Base-by-base conservation (phyloP, 495 filamentous ascomycete species). In the Penicillium roqueforti region DNA sequence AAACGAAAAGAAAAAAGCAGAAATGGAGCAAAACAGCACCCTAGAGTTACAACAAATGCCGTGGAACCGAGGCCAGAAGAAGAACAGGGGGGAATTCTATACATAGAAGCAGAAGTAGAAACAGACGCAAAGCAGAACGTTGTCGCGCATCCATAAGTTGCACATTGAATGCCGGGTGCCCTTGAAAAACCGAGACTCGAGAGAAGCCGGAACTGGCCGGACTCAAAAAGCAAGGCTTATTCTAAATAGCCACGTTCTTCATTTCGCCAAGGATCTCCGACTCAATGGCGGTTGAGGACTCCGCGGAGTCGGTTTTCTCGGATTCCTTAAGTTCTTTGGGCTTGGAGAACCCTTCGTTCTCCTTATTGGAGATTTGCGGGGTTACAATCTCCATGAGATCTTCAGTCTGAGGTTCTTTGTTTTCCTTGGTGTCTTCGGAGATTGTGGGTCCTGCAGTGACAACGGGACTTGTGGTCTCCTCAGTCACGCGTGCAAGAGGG, bases 171-270 rank as follows among this genome's bases (percentile, higher is more conserved):
- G 62, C 61, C 62, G 59, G 50, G 52, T 64, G 57, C 60, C 61
- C 60, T 60, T 58, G 51, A 65, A 56, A 59, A 55, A 38, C 23
- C 47, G 44, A 54, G 51, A 56, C 47, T 22, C 25, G 16, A 59
- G 19, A 47, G 47, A 42, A 31, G 53, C 57, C 50, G 53, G n/a
- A 25, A 54, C 56, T 52, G 34, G 13, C 19, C 53, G 19, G 25
- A 41, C 29, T n/a, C 41, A 45, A 50, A 40, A 40, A 34, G 26
- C 25, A n/a, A 36, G 32, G 25, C 16, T 47, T 6, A 46, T 43
- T 57, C 63, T 73, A 81, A 55, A 81, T 80, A 34, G 77, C 75
- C 55, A 81, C 77, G 59, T 76, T 81, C 65, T 81, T 81, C 78
- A 81, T 80, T 48, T 79, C 78, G 47, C 77, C 75, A 14, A 77